These are phyloP conservation scores for Phallus indusiatus DNA, from an alignment of 768 basidiomycete species.

Conservation along the genomic window DNA sequence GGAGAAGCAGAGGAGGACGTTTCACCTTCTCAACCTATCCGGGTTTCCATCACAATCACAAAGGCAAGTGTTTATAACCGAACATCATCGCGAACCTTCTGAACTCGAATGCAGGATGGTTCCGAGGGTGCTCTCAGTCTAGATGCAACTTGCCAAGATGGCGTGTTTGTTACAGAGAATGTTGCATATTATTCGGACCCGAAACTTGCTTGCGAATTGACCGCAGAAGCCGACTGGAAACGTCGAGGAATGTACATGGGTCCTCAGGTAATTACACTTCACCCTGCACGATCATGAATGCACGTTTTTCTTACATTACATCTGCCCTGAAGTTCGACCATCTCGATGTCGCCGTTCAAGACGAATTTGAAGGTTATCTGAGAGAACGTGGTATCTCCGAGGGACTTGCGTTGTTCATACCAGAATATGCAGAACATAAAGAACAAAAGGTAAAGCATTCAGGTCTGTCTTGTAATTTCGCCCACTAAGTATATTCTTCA, in stretches of 20 bases:
- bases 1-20: slow-evolving; percentile 26
- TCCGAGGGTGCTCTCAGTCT: slow-evolving; percentile 62
- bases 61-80: slow-evolving; percentile 42
- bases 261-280: slow-evolving; percentile 50
- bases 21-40: slow-evolving; percentile 53
- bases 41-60: slow-evolving; percentile 72
- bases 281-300: too few species aligned
- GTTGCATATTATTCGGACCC: slow-evolving; percentile 75
- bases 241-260: slow-evolving; percentile 88
- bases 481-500: slow-evolving; percentile 22
- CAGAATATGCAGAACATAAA: slow-evolving; percentile 81
- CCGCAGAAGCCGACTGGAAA: slow-evolving; percentile 89
- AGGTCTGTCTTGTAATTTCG: slow-evolving; percentile 2
- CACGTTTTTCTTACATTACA: too few species aligned
- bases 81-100: background rate
- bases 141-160: slow-evolving; percentile 72
- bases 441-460: slow-evolving; percentile 71
- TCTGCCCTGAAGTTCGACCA: slow-evolving; percentile 60
- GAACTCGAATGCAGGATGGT: background rate
- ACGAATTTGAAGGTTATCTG: slow-evolving; percentile 85
- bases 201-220: slow-evolving; percentile 63
- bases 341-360: slow-evolving; percentile 78
- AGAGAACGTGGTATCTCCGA: slow-evolving; percentile 87
- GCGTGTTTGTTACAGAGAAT: slow-evolving; percentile 79
- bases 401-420: slow-evolving; percentile 73